Evolutionary conservation across 2,329 filamentous ascomycete species (phyloP).

Genomic region (Colletotrichum gloeosporioides): DNA sequence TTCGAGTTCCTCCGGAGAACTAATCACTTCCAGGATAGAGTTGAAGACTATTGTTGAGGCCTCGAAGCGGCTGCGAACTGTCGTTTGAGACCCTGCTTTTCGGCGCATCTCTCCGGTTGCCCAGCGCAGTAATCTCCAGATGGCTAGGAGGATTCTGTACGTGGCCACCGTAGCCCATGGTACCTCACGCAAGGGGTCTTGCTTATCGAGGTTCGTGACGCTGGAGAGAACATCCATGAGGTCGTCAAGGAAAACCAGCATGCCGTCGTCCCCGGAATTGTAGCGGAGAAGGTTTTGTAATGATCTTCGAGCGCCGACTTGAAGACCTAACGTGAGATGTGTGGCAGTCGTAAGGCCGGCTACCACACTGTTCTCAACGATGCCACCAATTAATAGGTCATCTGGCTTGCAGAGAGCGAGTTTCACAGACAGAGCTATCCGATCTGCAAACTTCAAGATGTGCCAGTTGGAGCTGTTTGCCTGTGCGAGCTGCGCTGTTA

Average conservation of each 20-base stretch:
- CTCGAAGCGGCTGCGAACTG: conserved; percentile 25
- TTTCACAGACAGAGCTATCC: conserved; percentile 30
- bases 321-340: conserved; percentile 30
- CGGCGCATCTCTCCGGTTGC: conserved; percentile 29
- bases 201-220: conserved; percentile 9
- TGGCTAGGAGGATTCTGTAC: conserved; percentile 32
- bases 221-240: conserved; percentile 24
- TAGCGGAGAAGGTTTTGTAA: conserved; percentile 26
- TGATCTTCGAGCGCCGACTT: conserved; percentile 32
- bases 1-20: neutral
- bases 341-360: conserved; percentile 35
- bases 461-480: conserved; percentile 18
- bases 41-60: conserved; percentile 29
- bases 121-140: conserved; percentile 33
- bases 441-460: conserved; percentile 31
- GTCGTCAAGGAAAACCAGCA: conserved; percentile 33
- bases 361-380: conserved; percentile 35
- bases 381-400: conserved; percentile 36
- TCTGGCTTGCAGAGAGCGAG: conserved; percentile 36
- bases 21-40: conserved; percentile 26
- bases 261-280: conserved; percentile 29
- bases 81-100: conserved; percentile 20
- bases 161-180: conserved; percentile 34
- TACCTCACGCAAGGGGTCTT: conserved; percentile 26
- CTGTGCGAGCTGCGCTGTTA: conserved; percentile 9